A percentile compares a stretch with the other conserved stretches of the same genome.
These are phyloP conservation scores for Lecanoromycetidae sp. DNA, from an alignment of 2,329 filamentous ascomycete genomes.

Conservation along the genomic window DNA sequence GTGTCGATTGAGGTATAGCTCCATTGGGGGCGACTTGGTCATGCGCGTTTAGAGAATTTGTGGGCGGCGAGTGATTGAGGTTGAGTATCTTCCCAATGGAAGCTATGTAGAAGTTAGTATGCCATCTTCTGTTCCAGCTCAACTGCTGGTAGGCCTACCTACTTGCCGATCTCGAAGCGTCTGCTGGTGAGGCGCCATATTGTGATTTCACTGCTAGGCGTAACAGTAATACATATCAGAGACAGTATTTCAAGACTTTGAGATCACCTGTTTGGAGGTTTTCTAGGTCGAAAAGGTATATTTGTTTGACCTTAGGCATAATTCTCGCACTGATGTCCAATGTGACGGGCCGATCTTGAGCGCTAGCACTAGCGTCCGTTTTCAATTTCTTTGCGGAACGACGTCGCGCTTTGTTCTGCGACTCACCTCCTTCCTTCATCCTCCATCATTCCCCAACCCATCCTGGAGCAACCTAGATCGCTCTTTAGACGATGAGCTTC, in stretches of 20 bases:
- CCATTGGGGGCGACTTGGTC: conserved; percentile 51
- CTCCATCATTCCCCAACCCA: conserved; percentile 3
- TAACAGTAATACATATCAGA: too few species aligned
- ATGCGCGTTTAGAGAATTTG: conserved; percentile 44
- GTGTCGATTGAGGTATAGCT: conserved; percentile 55
- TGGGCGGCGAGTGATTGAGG: conserved; percentile 61
- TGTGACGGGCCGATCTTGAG: not conserved
- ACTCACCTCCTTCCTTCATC: not conserved
- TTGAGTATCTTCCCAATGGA: conserved; percentile 94
- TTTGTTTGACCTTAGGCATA: not conserved
- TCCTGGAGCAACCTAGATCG: conserved; percentile 6
- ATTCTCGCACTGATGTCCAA: not conserved
- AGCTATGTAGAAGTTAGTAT: conserved; percentile 38
- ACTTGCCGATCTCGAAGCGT: conserved; percentile 62
- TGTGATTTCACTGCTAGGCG: not conserved
- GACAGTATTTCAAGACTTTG: not conserved
- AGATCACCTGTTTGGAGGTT: not conserved
- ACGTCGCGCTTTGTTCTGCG: conserved; percentile 9
- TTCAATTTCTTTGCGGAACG: not conserved
- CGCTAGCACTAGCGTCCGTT: not conserved
- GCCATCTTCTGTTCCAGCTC: conserved; percentile 13
- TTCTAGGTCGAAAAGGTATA: not conserved
- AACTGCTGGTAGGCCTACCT: conserved; percentile 36
- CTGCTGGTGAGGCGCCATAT: conserved; percentile 44
- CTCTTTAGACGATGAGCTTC: conserved; percentile 1